phyloP scores from a whole-genome alignment of 768 basidiomycete species.

The Galerina marginata region DNA sequence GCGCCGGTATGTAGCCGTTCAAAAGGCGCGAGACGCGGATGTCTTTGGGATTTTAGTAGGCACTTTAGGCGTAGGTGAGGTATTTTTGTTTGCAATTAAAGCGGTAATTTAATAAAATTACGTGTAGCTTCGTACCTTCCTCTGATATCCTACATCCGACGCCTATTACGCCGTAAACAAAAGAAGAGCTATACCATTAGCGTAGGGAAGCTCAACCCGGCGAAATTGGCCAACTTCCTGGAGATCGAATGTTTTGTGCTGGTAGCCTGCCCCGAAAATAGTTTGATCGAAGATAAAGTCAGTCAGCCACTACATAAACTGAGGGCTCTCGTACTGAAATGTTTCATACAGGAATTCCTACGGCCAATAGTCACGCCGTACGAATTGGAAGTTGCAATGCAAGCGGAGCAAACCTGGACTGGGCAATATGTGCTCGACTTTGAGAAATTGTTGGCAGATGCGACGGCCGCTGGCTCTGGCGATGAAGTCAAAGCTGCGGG shows the following conservation, averaged over 20 bases:
- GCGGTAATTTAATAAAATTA: background rate
- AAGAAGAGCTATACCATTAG: constrained; percentile 96
- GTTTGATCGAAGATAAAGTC: constrained; percentile 74
- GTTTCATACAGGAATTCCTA: constrained; percentile 72
- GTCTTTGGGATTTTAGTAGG: constrained; percentile 96
- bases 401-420: constrained; percentile 72
- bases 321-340: background rate
- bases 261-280: constrained; percentile 94
- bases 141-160: constrained; percentile 81
- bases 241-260: constrained; percentile 96
- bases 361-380: constrained; percentile 93
- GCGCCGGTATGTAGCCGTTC: constrained; percentile 86
- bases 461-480: constrained; percentile 10
- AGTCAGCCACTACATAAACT: background rate
- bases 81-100: constrained; percentile 7
- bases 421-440: constrained; percentile 85
- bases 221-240: constrained; percentile 94
- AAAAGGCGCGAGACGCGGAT: constrained; percentile 89
- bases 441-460: constrained; percentile 54
- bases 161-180: constrained; percentile 61
- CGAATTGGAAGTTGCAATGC: constrained; percentile 84
- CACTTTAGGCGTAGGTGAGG: constrained; percentile 85
- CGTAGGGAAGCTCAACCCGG: constrained; percentile 93
- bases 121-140: constrained; percentile 80
- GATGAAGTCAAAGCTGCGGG: constrained; percentile 16